Conservation (phyloP, 2,329 filamentous ascomycete genomes). For the Colletotrichum sp. region DNA sequence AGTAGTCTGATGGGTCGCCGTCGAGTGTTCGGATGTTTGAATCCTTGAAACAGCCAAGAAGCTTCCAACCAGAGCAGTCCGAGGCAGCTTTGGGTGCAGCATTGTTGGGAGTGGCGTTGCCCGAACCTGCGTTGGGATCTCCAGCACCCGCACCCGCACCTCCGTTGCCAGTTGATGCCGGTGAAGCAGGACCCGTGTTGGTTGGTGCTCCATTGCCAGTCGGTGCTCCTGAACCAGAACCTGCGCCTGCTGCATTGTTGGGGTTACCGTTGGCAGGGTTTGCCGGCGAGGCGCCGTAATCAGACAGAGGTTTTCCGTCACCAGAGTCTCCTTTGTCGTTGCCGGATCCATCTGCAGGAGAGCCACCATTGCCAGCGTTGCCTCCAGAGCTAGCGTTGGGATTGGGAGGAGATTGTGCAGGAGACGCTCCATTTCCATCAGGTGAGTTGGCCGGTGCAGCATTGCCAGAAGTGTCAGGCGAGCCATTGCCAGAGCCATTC, state of each 20-base stretch:
- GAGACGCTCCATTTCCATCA: background rate
- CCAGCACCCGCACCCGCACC: background rate
- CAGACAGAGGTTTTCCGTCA: background rate
- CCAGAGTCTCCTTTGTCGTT: background rate
- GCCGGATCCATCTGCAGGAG: background rate
- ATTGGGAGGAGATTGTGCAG: background rate
- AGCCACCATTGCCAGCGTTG: background rate
- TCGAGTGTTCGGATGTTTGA: constrained; percentile 18
- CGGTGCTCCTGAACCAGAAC: background rate
- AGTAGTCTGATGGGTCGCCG: constrained; percentile 27
- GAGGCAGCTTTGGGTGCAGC: background rate
- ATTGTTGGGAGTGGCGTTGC: background rate
- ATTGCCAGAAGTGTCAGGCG: background rate
- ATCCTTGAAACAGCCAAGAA: constrained; percentile 38
- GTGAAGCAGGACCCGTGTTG: background rate
- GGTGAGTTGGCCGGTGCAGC: background rate
- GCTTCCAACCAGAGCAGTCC: constrained; percentile 26
- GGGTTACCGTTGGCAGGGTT: background rate
- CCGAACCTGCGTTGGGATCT: background rate
- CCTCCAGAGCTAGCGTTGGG: background rate
- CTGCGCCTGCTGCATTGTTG: background rate
- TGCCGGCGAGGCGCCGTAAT: background rate
- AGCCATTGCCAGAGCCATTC: background rate
- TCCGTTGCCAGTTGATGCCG: background rate
- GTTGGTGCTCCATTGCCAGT: background rate